These are phyloP conservation scores for Saturnispora diversa DNA, from an alignment of 805 yeast species.

Conservation along the genomic window DNA sequence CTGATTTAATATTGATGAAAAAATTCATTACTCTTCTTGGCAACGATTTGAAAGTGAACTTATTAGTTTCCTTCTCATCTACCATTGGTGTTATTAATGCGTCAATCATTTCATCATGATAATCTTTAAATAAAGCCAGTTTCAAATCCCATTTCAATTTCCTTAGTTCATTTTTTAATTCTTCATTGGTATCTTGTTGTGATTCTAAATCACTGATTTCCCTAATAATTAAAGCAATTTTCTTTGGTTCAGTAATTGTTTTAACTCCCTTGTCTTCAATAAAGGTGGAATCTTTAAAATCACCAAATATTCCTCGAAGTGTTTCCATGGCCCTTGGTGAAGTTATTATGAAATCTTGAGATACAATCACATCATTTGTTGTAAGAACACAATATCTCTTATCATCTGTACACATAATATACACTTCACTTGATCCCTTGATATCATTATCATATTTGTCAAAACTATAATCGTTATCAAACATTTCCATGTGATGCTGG, in stretches of 20 bases:
- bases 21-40: no score
- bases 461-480: slow-evolving; percentile 1
- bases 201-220: neutral
- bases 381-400: slow-evolving; percentile 1
- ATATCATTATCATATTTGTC: neutral
- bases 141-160: slow-evolving; percentile 5
- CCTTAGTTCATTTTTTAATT: neutral
- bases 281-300: neutral
- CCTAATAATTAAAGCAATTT: neutral
- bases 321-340: slow-evolving; percentile 1
- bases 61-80: neutral
- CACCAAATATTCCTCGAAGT: neutral
- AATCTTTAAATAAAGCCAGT: slow-evolving; percentile 1
- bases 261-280: neutral
- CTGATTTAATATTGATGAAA: no score
- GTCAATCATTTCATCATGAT: slow-evolving; percentile 6
- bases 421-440: slow-evolving; percentile 1
- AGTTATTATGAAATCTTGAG: neutral
- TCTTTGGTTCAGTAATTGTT: neutral
- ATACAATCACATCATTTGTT: slow-evolving; percentile 1
- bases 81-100: neutral
- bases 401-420: neutral
- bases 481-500: neutral
- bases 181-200: neutral
- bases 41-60: no score